Evolutionary conservation across 768 basidiomycete genomes (phyloP).

Genomic region (Pleurotus giganteus): DNA sequence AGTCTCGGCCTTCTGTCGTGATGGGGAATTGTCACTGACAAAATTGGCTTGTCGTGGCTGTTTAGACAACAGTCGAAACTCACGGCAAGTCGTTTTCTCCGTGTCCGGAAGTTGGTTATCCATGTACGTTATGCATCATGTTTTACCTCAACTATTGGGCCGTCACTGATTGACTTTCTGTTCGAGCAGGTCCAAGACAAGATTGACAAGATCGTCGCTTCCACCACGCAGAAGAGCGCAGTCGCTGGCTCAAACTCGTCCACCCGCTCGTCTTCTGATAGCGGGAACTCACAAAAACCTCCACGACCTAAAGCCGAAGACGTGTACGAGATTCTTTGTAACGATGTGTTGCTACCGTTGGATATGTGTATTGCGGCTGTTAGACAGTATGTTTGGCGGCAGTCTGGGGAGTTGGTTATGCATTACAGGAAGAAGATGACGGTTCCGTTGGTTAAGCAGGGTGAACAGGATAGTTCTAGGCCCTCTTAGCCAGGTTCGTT

Average conservation of each 20-base stretch:
- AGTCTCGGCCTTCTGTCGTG: slow-evolving; percentile 29
- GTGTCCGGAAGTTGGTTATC: slow-evolving; percentile 77
- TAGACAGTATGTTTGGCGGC: slow-evolving; percentile 87
- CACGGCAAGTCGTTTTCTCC: slow-evolving; percentile 82
- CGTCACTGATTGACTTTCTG: background rate
- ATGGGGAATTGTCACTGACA: background rate
- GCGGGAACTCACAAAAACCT: slow-evolving; percentile 19
- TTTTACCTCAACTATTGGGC: background rate
- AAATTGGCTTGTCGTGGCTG: background rate
- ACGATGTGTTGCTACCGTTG: slow-evolving; percentile 76
- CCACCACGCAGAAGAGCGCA: slow-evolving; percentile 23
- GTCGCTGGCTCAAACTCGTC: slow-evolving; percentile 29
- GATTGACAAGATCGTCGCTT: slow-evolving; percentile 52
- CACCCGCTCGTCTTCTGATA: slow-evolving; percentile 37
- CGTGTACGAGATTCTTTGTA: slow-evolving; percentile 84
- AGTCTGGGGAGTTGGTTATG: slow-evolving; percentile 69
- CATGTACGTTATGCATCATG: slow-evolving; percentile 56
- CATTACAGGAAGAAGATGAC: slow-evolving; percentile 58
- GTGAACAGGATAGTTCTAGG: too few relatives aligned
- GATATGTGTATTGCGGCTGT: slow-evolving; percentile 91
- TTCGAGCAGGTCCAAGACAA: slow-evolving; percentile 94
- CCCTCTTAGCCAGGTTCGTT: too few relatives aligned
- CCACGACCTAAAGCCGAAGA: slow-evolving; percentile 52
- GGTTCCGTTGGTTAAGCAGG: too few relatives aligned
- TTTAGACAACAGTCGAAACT: slow-evolving; percentile 75